Evolutionary conservation across 768 basidiomycete species (phyloP).

Genomic region (Pulveroboletus sp.): DNA sequence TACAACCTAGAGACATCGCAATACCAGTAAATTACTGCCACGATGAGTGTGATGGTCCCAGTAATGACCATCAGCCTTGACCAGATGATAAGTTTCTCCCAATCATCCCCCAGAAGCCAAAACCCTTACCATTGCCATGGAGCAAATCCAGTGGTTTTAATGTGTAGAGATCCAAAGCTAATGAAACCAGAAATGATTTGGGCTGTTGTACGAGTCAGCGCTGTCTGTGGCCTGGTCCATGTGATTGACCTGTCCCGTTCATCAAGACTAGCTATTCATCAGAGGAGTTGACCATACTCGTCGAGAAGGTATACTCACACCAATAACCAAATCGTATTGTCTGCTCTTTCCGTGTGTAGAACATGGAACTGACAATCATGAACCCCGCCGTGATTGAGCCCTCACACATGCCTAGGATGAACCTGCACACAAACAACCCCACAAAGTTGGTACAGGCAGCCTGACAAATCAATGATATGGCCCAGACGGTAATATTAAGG

Average conservation of each 20-base stretch:
- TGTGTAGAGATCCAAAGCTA: constrained; percentile 63
- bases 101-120: not conserved
- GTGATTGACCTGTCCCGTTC: constrained; percentile 59
- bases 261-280: constrained; percentile 48
- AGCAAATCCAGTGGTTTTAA: constrained; percentile 49
- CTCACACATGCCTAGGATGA: constrained; percentile 71
- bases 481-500: constrained; percentile 65
- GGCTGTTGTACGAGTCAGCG: constrained; percentile 35
- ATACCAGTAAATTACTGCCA: constrained; percentile 53
- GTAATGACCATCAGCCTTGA: constrained; percentile 67
- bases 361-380: constrained; percentile 74
- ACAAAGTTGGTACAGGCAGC: constrained; percentile 70
- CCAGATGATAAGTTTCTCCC: not conserved
- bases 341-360: constrained; percentile 69
- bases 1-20: not conserved
- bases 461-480: constrained; percentile 52
- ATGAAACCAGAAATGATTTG: constrained; percentile 68
- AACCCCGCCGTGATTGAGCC: constrained; percentile 70
- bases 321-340: constrained; percentile 68
- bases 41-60: constrained; percentile 51
- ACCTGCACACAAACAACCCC: constrained; percentile 55
- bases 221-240: not conserved
- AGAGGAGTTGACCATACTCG: not conserved
- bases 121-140: constrained; percentile 65
- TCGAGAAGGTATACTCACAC: constrained; percentile 44